Conservation (phyloP, 2,329 filamentous ascomycete species). For the Conoideocrella luteorostrata region DNA sequence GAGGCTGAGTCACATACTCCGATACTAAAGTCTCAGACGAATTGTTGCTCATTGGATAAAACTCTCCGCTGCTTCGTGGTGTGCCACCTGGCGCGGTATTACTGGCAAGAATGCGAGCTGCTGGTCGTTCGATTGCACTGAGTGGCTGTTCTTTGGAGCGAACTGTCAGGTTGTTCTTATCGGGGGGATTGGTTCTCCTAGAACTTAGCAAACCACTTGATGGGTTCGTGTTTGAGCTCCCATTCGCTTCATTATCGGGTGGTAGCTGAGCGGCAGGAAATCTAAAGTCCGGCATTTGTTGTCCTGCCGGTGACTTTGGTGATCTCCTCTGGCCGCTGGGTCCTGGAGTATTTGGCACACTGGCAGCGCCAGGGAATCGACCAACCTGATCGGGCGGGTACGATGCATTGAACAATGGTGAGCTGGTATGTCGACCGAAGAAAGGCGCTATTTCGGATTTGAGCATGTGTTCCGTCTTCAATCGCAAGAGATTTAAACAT, state of each 20-base stretch:
- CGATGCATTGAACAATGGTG: slow-evolving; percentile 49
- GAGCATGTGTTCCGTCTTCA: neutral
- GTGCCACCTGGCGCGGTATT: slow-evolving; percentile 69
- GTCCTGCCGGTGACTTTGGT: slow-evolving; percentile 21
- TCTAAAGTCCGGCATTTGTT: slow-evolving; percentile 45
- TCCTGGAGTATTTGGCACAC: slow-evolving; percentile 39
- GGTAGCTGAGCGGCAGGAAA: slow-evolving; percentile 44
- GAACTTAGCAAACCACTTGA: slow-evolving; percentile 37
- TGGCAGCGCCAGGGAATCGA: slow-evolving; percentile 34
- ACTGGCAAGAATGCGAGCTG: slow-evolving; percentile 66
- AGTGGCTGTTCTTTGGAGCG: slow-evolving; percentile 39
- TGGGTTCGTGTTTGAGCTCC: slow-evolving; percentile 20
- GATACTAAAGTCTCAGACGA: slow-evolving; percentile 90
- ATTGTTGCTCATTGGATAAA: slow-evolving; percentile 91
- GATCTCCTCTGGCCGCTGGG: slow-evolving; percentile 29
- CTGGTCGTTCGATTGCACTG: slow-evolving; percentile 49
- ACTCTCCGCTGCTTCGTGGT: slow-evolving; percentile 85
- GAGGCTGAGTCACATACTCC: slow-evolving; percentile 64
- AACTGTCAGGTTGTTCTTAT: slow-evolving; percentile 29
- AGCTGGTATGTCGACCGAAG: slow-evolving; percentile 37
- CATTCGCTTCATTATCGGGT: slow-evolving; percentile 27
- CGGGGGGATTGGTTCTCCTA: slow-evolving; percentile 22
- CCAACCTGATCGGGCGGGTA: slow-evolving; percentile 45
- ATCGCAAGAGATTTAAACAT: slow-evolving; percentile 8
- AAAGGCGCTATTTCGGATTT: slow-evolving; percentile 21